Percentiles rank a stretch among this genome's conserved stretches.
Evolutionary conservation across 192 early-diverging fungal genomes (phyloP).

Genomic region (Coemansia reversa): DNA sequence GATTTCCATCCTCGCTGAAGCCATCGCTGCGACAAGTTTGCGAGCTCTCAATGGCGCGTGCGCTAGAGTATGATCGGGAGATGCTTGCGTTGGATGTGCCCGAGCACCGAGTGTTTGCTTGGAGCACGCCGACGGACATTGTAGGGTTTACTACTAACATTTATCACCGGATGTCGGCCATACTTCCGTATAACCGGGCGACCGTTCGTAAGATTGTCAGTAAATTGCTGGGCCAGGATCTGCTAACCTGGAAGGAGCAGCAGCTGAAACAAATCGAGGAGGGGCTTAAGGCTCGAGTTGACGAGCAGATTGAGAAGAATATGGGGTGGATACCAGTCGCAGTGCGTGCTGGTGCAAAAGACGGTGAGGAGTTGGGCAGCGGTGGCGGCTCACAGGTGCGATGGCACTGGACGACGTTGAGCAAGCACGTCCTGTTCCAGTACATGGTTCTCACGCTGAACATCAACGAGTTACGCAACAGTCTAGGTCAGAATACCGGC

Average conservation of each 20-base stretch:
- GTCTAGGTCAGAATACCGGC: slow-evolving; percentile 13
- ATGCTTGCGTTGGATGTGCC: slow-evolving; percentile 36
- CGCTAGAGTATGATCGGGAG: slow-evolving; percentile 48
- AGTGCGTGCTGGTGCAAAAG: slow-evolving; percentile 24
- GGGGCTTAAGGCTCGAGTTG: slow-evolving; percentile 48
- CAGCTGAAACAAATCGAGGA: slow-evolving; percentile 53
- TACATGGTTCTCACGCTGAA: slow-evolving; percentile 51
- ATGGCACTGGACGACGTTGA: slow-evolving; percentile 56
- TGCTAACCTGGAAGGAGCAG: slow-evolving; percentile 54
- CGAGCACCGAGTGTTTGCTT: slow-evolving; percentile 45
- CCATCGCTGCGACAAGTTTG: slow-evolving; percentile 49
- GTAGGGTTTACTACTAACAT: slow-evolving; percentile 48
- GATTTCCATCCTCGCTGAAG: slow-evolving; percentile 52
- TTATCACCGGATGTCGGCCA: slow-evolving; percentile 33
- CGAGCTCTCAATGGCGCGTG: slow-evolving; percentile 52
- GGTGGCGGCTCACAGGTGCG: slow-evolving; percentile 39
- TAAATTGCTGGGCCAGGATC: slow-evolving; percentile 42
- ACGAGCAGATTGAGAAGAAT: slow-evolving; percentile 45
- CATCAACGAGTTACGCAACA: slow-evolving; percentile 47
- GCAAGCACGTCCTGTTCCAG: slow-evolving; percentile 53
- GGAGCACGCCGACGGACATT: slow-evolving; percentile 49
- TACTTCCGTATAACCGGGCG: slow-evolving; percentile 50
- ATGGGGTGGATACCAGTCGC: slow-evolving; percentile 53
- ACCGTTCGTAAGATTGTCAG: slow-evolving; percentile 54
- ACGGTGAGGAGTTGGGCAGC: slow-evolving; percentile 15